These are phyloP conservation scores for Diutina rugosa DNA, from an alignment of 1,139 yeast species.

Conservation along the genomic window DNA sequence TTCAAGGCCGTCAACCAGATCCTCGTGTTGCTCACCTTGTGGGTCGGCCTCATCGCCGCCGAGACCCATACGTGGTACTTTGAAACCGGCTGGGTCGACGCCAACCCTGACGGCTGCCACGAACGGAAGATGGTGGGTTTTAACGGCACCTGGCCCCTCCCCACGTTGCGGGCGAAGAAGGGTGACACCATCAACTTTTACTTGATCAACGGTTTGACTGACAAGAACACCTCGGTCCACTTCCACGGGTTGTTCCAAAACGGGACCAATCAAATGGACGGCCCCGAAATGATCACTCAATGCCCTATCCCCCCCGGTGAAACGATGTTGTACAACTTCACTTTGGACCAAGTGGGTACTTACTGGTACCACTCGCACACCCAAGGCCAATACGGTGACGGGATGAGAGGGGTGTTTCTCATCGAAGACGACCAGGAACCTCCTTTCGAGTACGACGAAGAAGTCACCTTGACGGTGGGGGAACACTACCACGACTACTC, in stretches of 20 bases:
- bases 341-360: neutral
- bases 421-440: neutral
- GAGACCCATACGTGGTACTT: conserved; percentile 57
- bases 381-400: conserved; percentile 2
- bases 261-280: conserved; percentile 1
- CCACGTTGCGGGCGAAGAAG: conserved; percentile 52
- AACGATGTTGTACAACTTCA: conserved; percentile 2
- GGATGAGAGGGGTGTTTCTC: conserved; percentile 2
- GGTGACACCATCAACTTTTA: conserved; percentile 69
- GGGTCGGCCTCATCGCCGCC: conserved; percentile 17
- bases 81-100: conserved; percentile 58
- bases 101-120: conserved; percentile 64
- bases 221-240: conserved; percentile 35
- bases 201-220: conserved; percentile 55
- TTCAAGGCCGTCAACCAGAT: neutral
- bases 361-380: conserved; percentile 3
- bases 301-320: conserved; percentile 2
- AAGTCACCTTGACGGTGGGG: conserved; percentile 21
- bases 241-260: conserved; percentile 3
- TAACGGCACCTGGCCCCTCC: conserved; percentile 81
- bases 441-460: conserved; percentile 1
- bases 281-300: conserved; percentile 2
- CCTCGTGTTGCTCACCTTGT: neutral
- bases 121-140: conserved; percentile 65
- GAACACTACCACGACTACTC: neutral